These are phyloP conservation scores for Kwoniella shandongensis DNA, from an alignment of 768 basidiomycete genomes.

Conservation along the genomic window DNA sequence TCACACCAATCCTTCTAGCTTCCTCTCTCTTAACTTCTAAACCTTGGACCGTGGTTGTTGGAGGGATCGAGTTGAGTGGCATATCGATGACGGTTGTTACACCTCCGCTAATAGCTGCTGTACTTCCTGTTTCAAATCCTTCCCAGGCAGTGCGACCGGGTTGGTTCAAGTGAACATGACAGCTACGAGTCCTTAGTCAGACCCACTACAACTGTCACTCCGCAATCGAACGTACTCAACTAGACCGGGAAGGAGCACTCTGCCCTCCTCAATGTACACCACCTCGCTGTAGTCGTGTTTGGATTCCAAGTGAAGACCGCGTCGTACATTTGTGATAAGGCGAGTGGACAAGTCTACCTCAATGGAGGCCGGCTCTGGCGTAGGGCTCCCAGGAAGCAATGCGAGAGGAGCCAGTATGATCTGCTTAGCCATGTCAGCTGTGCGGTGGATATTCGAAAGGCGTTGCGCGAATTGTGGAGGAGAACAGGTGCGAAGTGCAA, in stretches of 20 bases:
- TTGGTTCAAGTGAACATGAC: conserved; percentile 85
- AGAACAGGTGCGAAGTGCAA: too few relatives aligned
- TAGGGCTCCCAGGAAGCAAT: conserved; percentile 60
- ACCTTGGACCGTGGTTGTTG: conserved; percentile 81
- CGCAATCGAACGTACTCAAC: conserved; percentile 65
- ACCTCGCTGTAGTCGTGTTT: conserved; percentile 50
- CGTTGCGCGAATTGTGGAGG: too few relatives aligned
- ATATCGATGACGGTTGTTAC: conserved; percentile 96
- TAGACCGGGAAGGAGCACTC: conserved; percentile 71
- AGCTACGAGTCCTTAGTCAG: conserved; percentile 22
- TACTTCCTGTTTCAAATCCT: conserved; percentile 87
- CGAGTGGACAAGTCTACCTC: conserved; percentile 63
- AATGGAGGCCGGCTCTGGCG: conserved; percentile 67
- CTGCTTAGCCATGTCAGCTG: conserved; percentile 21
- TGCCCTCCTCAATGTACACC: conserved; percentile 61
- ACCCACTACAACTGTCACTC: too few relatives aligned
- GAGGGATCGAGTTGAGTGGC: conserved; percentile 96
- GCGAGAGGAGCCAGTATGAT: conserved; percentile 50
- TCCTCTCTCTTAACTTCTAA: conserved; percentile 69
- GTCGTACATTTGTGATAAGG: conserved; percentile 61
- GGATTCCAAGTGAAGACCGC: conserved; percentile 52
- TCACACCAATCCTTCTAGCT: conserved; percentile 58
- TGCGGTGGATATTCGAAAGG: too few relatives aligned
- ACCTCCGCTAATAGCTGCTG: conserved; percentile 86
- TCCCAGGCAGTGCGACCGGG: conserved; percentile 94